Evolutionary conservation across 2,329 filamentous ascomycete genomes (phyloP), one percentile per base, ranked within the genome.

Genomic region (Pseudocercospora ulei): DNA sequence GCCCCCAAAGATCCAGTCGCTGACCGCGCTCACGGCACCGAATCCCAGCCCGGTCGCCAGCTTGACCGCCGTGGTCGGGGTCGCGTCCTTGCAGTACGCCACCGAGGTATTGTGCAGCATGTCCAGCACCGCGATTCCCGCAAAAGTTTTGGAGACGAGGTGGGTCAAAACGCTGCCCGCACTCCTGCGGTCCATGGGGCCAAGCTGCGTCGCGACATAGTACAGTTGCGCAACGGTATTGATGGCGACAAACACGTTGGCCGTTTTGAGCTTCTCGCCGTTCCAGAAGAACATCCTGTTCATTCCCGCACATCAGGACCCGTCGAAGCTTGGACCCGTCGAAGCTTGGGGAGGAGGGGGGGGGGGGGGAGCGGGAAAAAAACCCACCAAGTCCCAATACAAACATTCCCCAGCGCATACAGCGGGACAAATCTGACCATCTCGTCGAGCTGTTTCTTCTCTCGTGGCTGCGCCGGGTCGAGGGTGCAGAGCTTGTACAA

Each of bases 241-340:
- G 55, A 72, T 58, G 12, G 69, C 55, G 26, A 76, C 73, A 48
- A 76, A 76, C 19, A 72, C 47, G 49, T 76, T 73, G 16, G 69
- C 62, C 0, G 65, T 64, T 38, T 67, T 64, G 3, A 77, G 63
- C 13, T 66, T 53, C 2, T 65, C 64, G 1, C 62, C 49, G 49
- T 76, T 76, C 73, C 73, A 77, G 61, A 75, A 75, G 49, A 76
- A 65, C 72, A 76, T 75, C 72, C 72, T 36, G 5, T 1, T 8
- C 3, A 25, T 7, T 7, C 17, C 12, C 12, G 16, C 17, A 26
- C 7, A 17, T n/a, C n/a, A n/a, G n/a, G n/a, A n/a, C n/a, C n/a
- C n/a, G n/a, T n/a, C n/a, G n/a, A n/a, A n/a, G n/a, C n/a, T n/a
- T n/a, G n/a, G n/a, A n/a, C n/a, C n/a, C n/a, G n/a, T n/a, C n/a